A percentile compares a stretch with the other conserved stretches of the same genome.
phyloP scores from a whole-genome alignment of 1,139 yeast genomes.

The Yamadazyma membranifaciens region DNA sequence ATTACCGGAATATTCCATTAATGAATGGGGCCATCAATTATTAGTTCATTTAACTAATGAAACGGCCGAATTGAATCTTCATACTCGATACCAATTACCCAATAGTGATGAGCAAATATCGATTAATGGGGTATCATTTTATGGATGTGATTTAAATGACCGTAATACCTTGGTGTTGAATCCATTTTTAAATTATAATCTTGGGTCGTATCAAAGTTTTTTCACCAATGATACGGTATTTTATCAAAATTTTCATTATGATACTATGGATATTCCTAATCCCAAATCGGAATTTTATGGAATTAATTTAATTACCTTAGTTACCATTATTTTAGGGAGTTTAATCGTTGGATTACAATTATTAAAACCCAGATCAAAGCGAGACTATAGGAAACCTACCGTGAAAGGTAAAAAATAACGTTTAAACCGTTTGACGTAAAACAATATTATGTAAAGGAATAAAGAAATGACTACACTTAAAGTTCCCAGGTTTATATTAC shows the following conservation, averaged over 20 bases:
- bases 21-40: conserved; percentile 44
- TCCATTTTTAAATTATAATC: conserved; percentile 34
- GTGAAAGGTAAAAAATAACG: background rate
- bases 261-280: conserved; percentile 11
- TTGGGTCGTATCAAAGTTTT: conserved; percentile 28
- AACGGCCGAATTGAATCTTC: conserved; percentile 26
- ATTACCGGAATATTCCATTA: conserved; percentile 39
- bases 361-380: conserved; percentile 4
- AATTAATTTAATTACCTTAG: conserved; percentile 13
- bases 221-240: conserved; percentile 45
- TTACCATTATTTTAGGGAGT: conserved; percentile 13
- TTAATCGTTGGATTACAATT: conserved; percentile 14
- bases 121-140: conserved; percentile 27
- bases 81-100: conserved; percentile 42
- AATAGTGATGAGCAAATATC: conserved; percentile 9
- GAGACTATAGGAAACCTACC: background rate
- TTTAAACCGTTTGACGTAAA: no score
- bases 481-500: background rate
- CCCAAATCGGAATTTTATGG: conserved; percentile 13
- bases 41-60: conserved; percentile 25
- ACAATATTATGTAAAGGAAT: no score
- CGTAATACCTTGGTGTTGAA: conserved; percentile 27
- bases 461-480: background rate
- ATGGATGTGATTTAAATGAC: conserved; percentile 33
- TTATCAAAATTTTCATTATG: conserved; percentile 22